Evolutionary conservation across 2,329 filamentous ascomycete species (phyloP), one percentile per base, ranked within the genome.

Genomic region (Penicillium sp.): DNA sequence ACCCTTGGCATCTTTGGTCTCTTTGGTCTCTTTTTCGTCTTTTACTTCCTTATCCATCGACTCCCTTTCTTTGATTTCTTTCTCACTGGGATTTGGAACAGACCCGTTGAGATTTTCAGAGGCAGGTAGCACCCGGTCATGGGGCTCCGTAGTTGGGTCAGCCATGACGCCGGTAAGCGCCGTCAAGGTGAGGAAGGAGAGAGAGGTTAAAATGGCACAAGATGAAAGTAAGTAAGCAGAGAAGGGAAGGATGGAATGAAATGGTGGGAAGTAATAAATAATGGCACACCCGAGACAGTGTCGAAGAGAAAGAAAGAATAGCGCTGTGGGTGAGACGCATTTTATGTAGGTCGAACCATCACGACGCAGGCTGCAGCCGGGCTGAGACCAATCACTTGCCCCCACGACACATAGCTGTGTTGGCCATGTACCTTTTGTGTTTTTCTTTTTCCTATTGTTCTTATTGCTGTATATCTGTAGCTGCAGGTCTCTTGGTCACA

Each of bases 41-140:
- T 27, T 27, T 27, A 27, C 24, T 27, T 27, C 24, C 24, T 27
- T 27, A 27, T 27, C 24, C 5, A 27, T 27, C 5, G 34, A n/a
- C 4, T 36, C 34, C n/a, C 34, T 13, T 13, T 36, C 34, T 13
- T 42, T 50, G n/a, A 31, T 38, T 36, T 53, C 59, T 21, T 60
- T 59, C n/a, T 49, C 32, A 13, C 29, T 44, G 14, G 58, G 48
- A 6, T n/a, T 36, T 16, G 60, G 62, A 24, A 57, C 44, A 10
- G 59, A 44, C 16, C 55, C 57, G 44, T 64, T 64, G 11, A 55
- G 31, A 10, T 67, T 65, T n/a, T 71, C 67, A 10, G 52, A 52
- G 8, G 61, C 44, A 43, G 65, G 66, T 16, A 69, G 63, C 29
- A 64, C 62, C 42, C 74, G 71, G 39, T 66, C 67, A 44, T 71